phyloP scores from a whole-genome alignment of 345 rosid species.

The Clarkia xantiana region DNA sequence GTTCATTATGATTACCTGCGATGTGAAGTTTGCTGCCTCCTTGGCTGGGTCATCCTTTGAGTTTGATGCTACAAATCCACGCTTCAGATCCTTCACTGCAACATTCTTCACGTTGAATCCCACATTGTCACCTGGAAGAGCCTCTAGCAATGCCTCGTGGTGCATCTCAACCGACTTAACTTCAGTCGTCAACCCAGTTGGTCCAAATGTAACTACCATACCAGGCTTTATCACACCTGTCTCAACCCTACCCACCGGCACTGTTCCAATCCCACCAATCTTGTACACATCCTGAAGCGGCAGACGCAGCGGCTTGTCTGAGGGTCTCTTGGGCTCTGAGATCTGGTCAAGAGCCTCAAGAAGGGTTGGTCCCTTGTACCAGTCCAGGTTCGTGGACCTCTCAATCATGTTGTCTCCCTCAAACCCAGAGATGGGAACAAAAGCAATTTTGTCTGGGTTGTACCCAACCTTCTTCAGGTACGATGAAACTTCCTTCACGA shows the following conservation, averaged over 20 bases:
- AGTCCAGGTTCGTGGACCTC: slow-evolving; percentile 4
- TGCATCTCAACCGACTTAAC: slow-evolving; percentile 5
- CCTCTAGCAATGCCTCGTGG: slow-evolving; percentile 1
- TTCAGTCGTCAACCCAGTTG: slow-evolving; percentile 3
- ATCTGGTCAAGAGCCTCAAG: slow-evolving; percentile 1
- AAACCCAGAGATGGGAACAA: slow-evolving; percentile 3
- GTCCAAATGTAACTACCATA: slow-evolving; percentile 2
- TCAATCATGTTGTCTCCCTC: slow-evolving; percentile 5
- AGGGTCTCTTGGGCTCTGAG: slow-evolving; percentile 1
- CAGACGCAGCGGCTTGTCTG: slow-evolving; percentile 2
- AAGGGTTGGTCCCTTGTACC: slow-evolving; percentile 4
- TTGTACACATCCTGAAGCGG: slow-evolving; percentile 3
- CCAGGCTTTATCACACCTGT: slow-evolving; percentile 2
- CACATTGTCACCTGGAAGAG: slow-evolving; percentile 4
- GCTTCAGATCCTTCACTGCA: slow-evolving; percentile 4
- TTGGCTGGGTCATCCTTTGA: slow-evolving; percentile 1
- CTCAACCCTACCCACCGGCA: slow-evolving; percentile 3
- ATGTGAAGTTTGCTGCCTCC: slow-evolving; percentile 1
- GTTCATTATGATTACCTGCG: slow-evolving; percentile 1
- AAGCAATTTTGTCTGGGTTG: slow-evolving; percentile 1
- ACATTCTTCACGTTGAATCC: slow-evolving; percentile 3
- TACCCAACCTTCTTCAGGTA: slow-evolving; percentile 2
- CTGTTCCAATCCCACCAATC: slow-evolving; percentile 5
- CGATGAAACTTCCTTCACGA: slow-evolving; percentile 3
- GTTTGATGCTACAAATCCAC: slow-evolving; percentile 1